Evolutionary conservation across 331 rosid genomes (phyloP).

Genomic region (Acacia concinna): DNA sequence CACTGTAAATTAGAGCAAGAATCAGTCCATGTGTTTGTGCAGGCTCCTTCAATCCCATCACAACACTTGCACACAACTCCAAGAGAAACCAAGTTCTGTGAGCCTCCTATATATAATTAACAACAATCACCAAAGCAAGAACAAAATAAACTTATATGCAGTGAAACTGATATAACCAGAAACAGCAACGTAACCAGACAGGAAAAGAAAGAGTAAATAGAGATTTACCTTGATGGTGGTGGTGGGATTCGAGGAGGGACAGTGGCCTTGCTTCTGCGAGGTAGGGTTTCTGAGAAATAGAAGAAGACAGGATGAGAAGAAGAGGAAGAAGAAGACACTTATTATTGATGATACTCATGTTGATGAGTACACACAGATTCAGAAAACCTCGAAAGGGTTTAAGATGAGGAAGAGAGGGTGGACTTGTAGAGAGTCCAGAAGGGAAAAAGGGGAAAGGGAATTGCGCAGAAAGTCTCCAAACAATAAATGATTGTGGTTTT

Average conservation of each 20-base stretch:
- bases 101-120: conserved; percentile 28
- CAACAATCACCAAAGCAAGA: neutral
- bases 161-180: neutral
- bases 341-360: conserved; percentile 36
- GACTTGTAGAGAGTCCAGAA: neutral
- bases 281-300: conserved; percentile 37
- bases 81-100: conserved; percentile 30
- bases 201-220: neutral
- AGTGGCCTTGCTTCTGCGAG: conserved; percentile 53
- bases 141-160: neutral
- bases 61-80: conserved; percentile 54
- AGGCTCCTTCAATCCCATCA: conserved; percentile 46
- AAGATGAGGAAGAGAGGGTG: neutral
- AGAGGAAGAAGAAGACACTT: conserved; percentile 33
- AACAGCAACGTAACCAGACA: neutral
- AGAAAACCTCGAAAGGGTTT: conserved; percentile 29
- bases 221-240: conserved; percentile 43
- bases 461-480: conserved; percentile 27
- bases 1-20: conserved; percentile 47
- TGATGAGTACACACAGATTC: conserved; percentile 21
- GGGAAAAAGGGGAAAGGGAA: neutral
- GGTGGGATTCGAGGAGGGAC: conserved; percentile 39
- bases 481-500: conserved; percentile 31
- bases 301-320: conserved; percentile 30
- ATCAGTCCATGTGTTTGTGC: conserved; percentile 38